Base-by-base conservation (phyloP, 169 alveolate species). In the Theileria sp. region DNA sequence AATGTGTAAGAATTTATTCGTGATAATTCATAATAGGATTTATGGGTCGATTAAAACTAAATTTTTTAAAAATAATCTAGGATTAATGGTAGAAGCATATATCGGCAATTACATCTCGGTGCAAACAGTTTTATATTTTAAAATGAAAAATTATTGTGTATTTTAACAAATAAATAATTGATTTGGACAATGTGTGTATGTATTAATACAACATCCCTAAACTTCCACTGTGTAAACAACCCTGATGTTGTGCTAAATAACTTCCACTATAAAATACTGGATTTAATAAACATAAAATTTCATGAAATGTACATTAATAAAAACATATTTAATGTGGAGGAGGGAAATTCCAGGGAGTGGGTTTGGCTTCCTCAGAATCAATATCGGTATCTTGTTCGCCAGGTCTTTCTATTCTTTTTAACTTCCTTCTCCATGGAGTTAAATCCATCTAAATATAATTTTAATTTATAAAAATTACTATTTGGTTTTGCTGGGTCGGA, bases 361-460 rank as follows among this genome's bases (percentile, higher is more conserved):
- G 89, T 13, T 69, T 66, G n/a, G 89, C 89, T 12, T 79, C 80
- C n/a, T 38, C 73, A 21, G 68, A 21, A 12, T 74, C 69, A 1
- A 36, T 26, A 7, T 74, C 79, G 1, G 69, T 61, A 28, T 69
- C 77, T 30, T 51, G n/a, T 0, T 54, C 88, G 34, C 70, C 79
- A 0, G 77, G 68, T n/a, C 49, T 28, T 38, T 78, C 76, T 21
- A 69, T 51, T 64, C 25, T 64, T 6, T 38, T 64, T n/a, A 75
- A 69, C 38, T 79, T 85, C 74, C 94, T 87, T 80, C 94, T 78
- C 94, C 94, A 91, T 30, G 94, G 94, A 30, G 94, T 91, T 64
- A 91, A 86, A 78, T 91, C 91, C 67, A 91, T 84, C 94, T 91
- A 69, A 8, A 30, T 0, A 34, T 6, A 7, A 54, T n/a, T 68